Percentiles rank a stretch among this genome's conserved stretches.
Evolutionary conservation across 2,329 filamentous ascomycete species (phyloP).

Genomic region (Apiospora aurea): DNA sequence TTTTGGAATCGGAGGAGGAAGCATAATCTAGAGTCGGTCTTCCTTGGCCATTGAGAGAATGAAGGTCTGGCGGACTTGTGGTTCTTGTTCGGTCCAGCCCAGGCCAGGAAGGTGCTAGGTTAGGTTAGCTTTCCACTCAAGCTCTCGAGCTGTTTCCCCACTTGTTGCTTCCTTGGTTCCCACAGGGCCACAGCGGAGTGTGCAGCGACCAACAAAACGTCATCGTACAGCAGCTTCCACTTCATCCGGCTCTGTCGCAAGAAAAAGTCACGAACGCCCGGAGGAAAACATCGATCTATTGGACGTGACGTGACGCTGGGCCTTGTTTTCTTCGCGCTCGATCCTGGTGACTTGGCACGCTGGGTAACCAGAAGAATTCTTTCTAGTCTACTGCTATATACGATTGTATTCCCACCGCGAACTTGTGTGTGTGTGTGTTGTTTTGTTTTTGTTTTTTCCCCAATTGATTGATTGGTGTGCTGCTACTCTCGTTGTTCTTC

Average conservation of each 20-base stretch:
- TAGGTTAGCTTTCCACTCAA: background rate
- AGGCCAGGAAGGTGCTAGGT: background rate
- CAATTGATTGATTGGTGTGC: background rate
- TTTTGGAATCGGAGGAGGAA: background rate
- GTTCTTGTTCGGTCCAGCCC: background rate
- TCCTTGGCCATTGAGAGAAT: background rate
- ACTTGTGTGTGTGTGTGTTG: too few species aligned
- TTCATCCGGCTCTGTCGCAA: background rate
- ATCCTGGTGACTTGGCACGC: background rate
- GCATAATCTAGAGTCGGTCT: background rate
- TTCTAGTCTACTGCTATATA: background rate
- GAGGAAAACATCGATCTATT: background rate
- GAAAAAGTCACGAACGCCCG: constrained; percentile 11
- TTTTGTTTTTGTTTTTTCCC: too few species aligned
- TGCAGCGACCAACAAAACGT: background rate
- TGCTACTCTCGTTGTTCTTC: background rate
- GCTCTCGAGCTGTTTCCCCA: background rate
- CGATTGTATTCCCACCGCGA: background rate
- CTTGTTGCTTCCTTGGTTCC: background rate
- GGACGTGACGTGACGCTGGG: background rate
- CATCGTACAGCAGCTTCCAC: constrained; percentile 13
- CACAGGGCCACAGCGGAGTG: background rate
- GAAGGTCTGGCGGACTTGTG: too few species aligned
- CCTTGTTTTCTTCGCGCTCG: background rate
- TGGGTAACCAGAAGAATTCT: background rate